Base-by-base conservation (phyloP, 768 basidiomycete genomes). In the Tephrocybe sp. region DNA sequence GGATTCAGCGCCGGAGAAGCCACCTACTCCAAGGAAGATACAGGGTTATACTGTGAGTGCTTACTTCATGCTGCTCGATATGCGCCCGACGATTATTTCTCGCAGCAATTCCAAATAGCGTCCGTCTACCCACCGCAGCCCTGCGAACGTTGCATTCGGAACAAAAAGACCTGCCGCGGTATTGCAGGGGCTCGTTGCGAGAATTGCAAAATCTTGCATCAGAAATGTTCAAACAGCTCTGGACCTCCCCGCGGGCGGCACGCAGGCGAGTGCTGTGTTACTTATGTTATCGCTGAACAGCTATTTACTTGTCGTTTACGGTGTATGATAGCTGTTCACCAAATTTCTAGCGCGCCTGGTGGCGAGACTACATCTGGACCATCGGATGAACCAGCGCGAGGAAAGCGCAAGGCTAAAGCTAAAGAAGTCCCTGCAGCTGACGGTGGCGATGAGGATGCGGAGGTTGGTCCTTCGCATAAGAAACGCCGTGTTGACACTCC, bases 141-240 rank as follows among this genome's bases (percentile, higher is more conserved):
- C 13, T 76, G 75, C 55, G 75, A 76, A 49, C 71, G 75, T 43
- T 76, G 75, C 52, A 62, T 70, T 56, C 72, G 73, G 54, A 69
- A 71, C 16, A 69, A 67, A 40, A 72, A 69, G 59, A 68, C 65
- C 5, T 76, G 75, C 58, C 72, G 66, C 55, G 75, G 75, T 16
- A 61, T 72, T 19, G 65, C 70, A 26, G 72, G 73, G 40, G 66
- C 69, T 58, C 73, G 75, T 44, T 76, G 75, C 57, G 73, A 75
- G 51, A 65, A 75, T 56, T 76, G 75, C 64, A 76, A 75, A 59
- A 62, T 65, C 52, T 65, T 75, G 48, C 74, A 75, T 58, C 73
- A 75, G 60, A 73, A 72, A 61, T 76, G 75, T 58, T 72, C 73
- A 19, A 76, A 76, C 55, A 71, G 68, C 61, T 71, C 69, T 35